These are phyloP conservation scores for Kregervanrija delftensis DNA, from an alignment of 805 yeast species.

Conservation along the genomic window DNA sequence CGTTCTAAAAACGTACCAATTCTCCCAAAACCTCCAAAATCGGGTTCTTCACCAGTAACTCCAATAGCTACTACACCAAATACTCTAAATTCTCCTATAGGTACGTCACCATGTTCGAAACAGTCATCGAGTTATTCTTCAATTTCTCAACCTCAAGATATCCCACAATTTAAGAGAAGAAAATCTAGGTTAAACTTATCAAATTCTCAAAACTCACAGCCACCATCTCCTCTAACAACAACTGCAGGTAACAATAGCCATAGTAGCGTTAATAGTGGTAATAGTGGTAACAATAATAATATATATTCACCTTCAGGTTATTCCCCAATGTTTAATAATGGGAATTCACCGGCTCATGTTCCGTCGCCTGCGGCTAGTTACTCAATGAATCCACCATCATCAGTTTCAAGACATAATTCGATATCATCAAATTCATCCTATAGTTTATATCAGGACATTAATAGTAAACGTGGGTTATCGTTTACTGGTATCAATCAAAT, in stretches of 20 bases:
- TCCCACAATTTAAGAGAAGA: slow-evolving; percentile 26
- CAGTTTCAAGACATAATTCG: slow-evolving; percentile 21
- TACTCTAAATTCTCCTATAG: slow-evolving; percentile 11
- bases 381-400: slow-evolving; percentile 9
- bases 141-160: slow-evolving; percentile 23
- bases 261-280: background rate
- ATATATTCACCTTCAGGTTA: slow-evolving; percentile 10
- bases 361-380: slow-evolving; percentile 13
- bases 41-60: slow-evolving; percentile 20
- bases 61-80: slow-evolving; percentile 13
- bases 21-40: slow-evolving; percentile 26
- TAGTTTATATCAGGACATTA: slow-evolving; percentile 21
- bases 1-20: slow-evolving; percentile 28
- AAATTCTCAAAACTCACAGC: slow-evolving; percentile 15
- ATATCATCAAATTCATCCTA: slow-evolving; percentile 17
- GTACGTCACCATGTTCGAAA: slow-evolving; percentile 4
- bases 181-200: slow-evolving; percentile 20
- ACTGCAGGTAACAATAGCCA: slow-evolving; percentile 5
- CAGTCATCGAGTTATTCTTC: slow-evolving; percentile 6
- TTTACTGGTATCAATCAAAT: slow-evolving; percentile 1
- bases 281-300: background rate
- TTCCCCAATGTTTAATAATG: slow-evolving; percentile 15
- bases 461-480: slow-evolving; percentile 21
- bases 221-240: slow-evolving; percentile 21
- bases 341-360: background rate